Conservation (phyloP, 106 monocot species). For the Vanilla planifolia region DNA sequence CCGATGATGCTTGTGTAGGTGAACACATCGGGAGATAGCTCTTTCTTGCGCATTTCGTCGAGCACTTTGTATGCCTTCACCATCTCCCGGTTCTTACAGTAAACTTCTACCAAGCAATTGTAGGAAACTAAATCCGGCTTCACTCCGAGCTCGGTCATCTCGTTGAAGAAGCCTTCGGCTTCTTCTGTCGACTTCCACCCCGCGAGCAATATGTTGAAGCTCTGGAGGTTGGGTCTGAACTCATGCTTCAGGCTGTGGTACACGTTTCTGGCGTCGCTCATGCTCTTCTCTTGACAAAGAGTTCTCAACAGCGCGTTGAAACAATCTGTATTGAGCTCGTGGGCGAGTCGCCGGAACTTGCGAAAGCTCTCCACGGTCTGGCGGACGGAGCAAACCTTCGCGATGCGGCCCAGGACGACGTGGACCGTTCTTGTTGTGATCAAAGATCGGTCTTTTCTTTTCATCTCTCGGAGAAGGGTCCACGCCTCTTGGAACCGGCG, state of each 20-base stretch:
- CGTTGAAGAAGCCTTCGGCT: slow-evolving; percentile 55
- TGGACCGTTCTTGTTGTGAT: slow-evolving; percentile 47
- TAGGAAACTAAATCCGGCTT: slow-evolving; percentile 72
- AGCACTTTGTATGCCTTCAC: slow-evolving; percentile 37
- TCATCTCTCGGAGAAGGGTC: slow-evolving; percentile 35
- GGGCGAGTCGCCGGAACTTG: slow-evolving; percentile 29
- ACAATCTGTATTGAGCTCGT: slow-evolving; percentile 28
- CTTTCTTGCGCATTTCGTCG: slow-evolving; percentile 28
- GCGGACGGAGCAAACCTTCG: slow-evolving; percentile 80
- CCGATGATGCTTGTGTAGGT: slow-evolving; percentile 84
- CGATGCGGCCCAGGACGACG: slow-evolving; percentile 56
- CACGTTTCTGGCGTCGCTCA: slow-evolving; percentile 64
- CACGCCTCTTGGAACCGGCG: slow-evolving; percentile 47
- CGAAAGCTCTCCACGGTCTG: slow-evolving; percentile 65
- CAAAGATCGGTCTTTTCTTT: slow-evolving; percentile 22
- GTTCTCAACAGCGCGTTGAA: slow-evolving; percentile 80
- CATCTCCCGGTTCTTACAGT: slow-evolving; percentile 64
- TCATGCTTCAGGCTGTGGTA: slow-evolving; percentile 69
- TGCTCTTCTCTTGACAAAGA: slow-evolving; percentile 82
- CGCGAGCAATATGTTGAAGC: slow-evolving; percentile 67
- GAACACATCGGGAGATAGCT: slow-evolving; percentile 63
- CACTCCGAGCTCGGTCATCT: slow-evolving; percentile 55
- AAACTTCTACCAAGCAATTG: slow-evolving; percentile 75
- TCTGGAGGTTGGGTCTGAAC: slow-evolving; percentile 55
- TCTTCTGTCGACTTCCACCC: slow-evolving; percentile 81